Evolutionary conservation across 768 basidiomycete genomes (phyloP), one percentile per base, ranked within the genome.

Genomic region (Termitomyces sp.): DNA sequence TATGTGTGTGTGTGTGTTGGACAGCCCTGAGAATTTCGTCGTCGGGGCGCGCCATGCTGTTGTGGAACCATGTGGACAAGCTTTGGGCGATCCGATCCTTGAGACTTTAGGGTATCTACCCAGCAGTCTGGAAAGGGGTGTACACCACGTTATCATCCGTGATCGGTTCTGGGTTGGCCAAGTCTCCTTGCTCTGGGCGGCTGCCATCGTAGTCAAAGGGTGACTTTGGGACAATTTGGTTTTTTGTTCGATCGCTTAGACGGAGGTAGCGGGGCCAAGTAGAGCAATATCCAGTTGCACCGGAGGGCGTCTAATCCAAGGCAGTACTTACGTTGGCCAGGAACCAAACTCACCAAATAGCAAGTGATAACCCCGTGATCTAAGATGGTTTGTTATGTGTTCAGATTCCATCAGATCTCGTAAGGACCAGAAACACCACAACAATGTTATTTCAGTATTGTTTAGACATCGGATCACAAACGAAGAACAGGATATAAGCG

Each of bases 11-110:
- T 10, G 30, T 15, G 38, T 8, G 43, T 40, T 42, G 26, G 22
- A 17, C 21, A 41, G 28, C 24, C n/a, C 43, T 5, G 30, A 19
- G 19, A n/a, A n/a, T n/a, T n/a, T n/a, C n/a, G n/a, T n/a, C n/a
- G n/a, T n/a, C n/a, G n/a, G n/a, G n/a, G n/a, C n/a, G n/a, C n/a
- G n/a, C 1, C 7, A 47, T 22, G 54, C 32, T 44, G 24, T 3
- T 14, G 28, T 50, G 38, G 15, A 14, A 42, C 44, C 37, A 50
- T 50, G 37, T 40, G 49, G 24, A 40, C 49, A 50, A 12, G 37
- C 12, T 28, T 48, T 30, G 53, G n/a, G 54, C 46, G 44, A 55
- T 55, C 57, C 51, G 35, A 57, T 44, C 35, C 37, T 43, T 41
- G 38, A 53, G 24, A n/a, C 34, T 51, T 38, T 34, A 24, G 26